These are phyloP conservation scores for Penicillium cataractarum DNA, from an alignment of 495 filamentous ascomycete species.

Conservation along the genomic window DNA sequence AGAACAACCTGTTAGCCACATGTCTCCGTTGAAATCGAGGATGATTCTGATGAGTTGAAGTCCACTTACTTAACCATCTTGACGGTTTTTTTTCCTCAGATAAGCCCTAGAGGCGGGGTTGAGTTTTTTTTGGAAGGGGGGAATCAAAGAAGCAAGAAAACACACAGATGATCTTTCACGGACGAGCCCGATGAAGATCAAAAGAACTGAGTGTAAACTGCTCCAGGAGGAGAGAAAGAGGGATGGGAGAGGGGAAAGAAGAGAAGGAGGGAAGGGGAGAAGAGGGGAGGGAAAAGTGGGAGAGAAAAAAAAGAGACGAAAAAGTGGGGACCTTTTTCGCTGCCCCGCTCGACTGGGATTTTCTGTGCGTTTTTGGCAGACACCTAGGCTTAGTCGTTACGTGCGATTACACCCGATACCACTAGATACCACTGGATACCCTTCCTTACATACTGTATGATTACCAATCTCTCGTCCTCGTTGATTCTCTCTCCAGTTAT, in stretches of 20 bases:
- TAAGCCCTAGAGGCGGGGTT: constrained; percentile 47
- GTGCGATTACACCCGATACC: background rate
- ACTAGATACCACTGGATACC: background rate
- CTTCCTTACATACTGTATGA: background rate
- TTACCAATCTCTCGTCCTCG: background rate
- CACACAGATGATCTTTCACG: constrained; percentile 53
- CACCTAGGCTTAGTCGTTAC: no score
- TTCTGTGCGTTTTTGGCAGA: constrained; percentile 33
- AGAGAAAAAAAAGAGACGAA: constrained; percentile 41
- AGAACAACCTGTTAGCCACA: constrained; percentile 32
- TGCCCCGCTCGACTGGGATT: constrained; percentile 24
- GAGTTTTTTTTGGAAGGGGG: constrained; percentile 17
- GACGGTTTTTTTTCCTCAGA: constrained; percentile 71
- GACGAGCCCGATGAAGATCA: constrained; percentile 53
- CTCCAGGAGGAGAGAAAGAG: constrained; percentile 41
- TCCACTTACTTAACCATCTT: constrained; percentile 99
- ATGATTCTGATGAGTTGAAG: constrained; percentile 8
- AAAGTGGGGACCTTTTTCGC: constrained; percentile 41
- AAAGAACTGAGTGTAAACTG: constrained; percentile 49
- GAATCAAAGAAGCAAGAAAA: constrained; percentile 34
- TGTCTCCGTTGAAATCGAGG: background rate
- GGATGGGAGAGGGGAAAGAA: constrained; percentile 33
- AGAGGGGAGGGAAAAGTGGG: constrained; percentile 37
- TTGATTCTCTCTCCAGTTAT: background rate
- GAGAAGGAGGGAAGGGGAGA: constrained; percentile 28